These are phyloP conservation scores for Cyclostephanos invisitatus DNA, from an alignment of 108 stramenopile species.

Conservation along the genomic window DNA sequence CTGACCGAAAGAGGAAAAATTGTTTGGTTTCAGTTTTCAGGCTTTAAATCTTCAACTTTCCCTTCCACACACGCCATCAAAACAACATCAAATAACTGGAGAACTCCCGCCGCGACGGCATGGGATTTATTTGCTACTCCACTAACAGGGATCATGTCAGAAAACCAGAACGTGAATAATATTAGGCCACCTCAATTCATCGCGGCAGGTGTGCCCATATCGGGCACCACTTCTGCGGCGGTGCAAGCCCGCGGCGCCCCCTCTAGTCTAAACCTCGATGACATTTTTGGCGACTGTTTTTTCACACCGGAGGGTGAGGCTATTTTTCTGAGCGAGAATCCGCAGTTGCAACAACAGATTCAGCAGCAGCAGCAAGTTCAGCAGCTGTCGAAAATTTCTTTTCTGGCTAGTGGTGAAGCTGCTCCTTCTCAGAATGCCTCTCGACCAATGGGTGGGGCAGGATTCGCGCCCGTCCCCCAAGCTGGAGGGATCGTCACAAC, in stretches of 20 bases:
- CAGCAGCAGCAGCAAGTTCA: conserved; percentile 47
- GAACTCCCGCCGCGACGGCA: background rate
- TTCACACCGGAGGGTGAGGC: conserved; percentile 89
- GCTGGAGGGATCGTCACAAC: conserved; percentile 82
- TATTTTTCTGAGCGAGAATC: conserved; percentile 76
- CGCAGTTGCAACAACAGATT: conserved; percentile 54
- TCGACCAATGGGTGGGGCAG: conserved; percentile 18
- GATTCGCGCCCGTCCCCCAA: conserved; percentile 58
- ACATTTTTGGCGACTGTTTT: conserved; percentile 90
- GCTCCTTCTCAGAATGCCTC: conserved; percentile 40
- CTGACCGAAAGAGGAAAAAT: background rate
- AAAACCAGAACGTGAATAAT: conserved; percentile 35
- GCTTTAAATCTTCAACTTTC: background rate
- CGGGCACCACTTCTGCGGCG: conserved; percentile 34
- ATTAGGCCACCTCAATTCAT: conserved; percentile 49
- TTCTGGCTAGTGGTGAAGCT: conserved; percentile 39
- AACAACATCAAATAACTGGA: background rate
- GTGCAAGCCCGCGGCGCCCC: conserved; percentile 77
- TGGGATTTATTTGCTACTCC: background rate
- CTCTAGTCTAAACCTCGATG: conserved; percentile 82
- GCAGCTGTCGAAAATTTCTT: conserved; percentile 21
- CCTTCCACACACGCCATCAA: too few species aligned
- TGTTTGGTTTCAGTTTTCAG: background rate
- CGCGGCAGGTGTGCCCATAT: conserved; percentile 32
- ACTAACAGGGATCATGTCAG: conserved; percentile 26